A percentile compares a stretch with the other conserved stretches of the same genome.
Evolutionary conservation across 768 basidiomycete genomes (phyloP).

Genomic region (Lactifluus volemus): DNA sequence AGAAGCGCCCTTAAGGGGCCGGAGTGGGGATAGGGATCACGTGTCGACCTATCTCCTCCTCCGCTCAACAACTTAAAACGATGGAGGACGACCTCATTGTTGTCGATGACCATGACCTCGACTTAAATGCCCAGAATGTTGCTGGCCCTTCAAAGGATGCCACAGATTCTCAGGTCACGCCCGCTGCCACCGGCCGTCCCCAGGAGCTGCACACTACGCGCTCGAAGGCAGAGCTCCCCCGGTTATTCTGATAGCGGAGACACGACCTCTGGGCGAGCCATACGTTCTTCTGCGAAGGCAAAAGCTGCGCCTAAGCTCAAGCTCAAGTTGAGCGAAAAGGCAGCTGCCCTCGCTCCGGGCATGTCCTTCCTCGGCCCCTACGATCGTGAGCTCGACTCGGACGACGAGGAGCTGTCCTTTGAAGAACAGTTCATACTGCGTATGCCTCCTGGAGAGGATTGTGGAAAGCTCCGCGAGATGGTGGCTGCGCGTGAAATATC

Average conservation of each 20-base stretch:
- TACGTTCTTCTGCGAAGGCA: conserved; percentile 40
- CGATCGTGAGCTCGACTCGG: conserved; percentile 90
- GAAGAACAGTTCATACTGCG: conserved; percentile 96
- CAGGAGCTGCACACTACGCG: conserved; percentile 17
- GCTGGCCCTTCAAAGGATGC: conserved; percentile 22
- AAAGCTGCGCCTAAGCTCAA: conserved; percentile 65
- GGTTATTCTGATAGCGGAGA: conserved; percentile 15
- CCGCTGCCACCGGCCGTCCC: conserved; percentile 17
- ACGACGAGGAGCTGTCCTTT: conserved; percentile 89
- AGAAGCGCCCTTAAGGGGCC: too few species aligned
- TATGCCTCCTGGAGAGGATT: conserved; percentile 79
- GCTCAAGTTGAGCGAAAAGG: conserved; percentile 79
- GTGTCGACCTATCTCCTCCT: not conserved
- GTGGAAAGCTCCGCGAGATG: conserved; percentile 73
- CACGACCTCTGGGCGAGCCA: conserved; percentile 31
- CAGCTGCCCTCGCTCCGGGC: conserved; percentile 71
- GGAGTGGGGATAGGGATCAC: not conserved
- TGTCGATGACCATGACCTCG: conserved; percentile 53
- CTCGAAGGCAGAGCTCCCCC: conserved; percentile 23
- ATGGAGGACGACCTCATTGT: conserved; percentile 59
- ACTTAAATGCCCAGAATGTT: conserved; percentile 31
- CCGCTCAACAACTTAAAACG: not conserved
- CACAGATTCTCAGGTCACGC: conserved; percentile 9
- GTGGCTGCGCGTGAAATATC: conserved; percentile 67
- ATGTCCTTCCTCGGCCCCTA: conserved; percentile 87